Conservation (phyloP, 2,329 filamentous ascomycete species). For the Sphaerulina vaccinii region DNA sequence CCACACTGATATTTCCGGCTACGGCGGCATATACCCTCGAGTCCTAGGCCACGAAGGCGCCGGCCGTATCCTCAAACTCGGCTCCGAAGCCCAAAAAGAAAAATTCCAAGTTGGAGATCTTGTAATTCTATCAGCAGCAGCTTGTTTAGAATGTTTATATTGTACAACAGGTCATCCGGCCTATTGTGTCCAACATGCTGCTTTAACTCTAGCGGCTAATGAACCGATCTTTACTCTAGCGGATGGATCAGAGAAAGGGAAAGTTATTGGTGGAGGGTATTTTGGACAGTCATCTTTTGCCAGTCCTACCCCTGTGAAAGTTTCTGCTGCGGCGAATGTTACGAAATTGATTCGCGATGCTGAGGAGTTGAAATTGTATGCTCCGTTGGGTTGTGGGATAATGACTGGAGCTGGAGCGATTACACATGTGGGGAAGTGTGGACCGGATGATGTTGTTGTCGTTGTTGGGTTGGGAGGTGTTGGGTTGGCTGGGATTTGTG, state of each 20-base stretch:
- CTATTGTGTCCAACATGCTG: constrained; percentile 47
- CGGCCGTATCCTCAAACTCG: constrained; percentile 23
- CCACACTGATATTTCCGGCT: constrained; percentile 46
- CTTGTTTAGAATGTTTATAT: constrained; percentile 45
- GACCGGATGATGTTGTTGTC: constrained; percentile 34
- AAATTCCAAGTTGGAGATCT: constrained; percentile 39
- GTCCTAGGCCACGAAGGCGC: constrained; percentile 32
- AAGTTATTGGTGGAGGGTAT: constrained; percentile 34
- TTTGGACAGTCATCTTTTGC: constrained; percentile 44
- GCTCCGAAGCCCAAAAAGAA: constrained; percentile 15
- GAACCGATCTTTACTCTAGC: constrained; percentile 26
- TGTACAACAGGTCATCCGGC: constrained; percentile 47
- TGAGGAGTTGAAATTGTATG: constrained; percentile 36
- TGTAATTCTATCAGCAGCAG: constrained; percentile 46
- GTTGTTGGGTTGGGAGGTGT: constrained; percentile 46
- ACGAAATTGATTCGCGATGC: constrained; percentile 22
- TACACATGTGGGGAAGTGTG: constrained; percentile 38
- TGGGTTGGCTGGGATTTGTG: constrained; percentile 44
- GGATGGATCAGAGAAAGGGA: constrained; percentile 8
- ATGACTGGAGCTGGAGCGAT: constrained; percentile 48
- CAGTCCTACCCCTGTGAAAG: constrained; percentile 33
- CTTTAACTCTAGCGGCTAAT: constrained; percentile 31
- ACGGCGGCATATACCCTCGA: constrained; percentile 27
- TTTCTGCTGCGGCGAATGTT: constrained; percentile 33
- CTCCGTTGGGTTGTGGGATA: constrained; percentile 47